Evolutionary conservation across 805 yeast species (phyloP), one percentile per base, ranked within the genome.

Genomic region (Ogataea trehaloabstinens): DNA sequence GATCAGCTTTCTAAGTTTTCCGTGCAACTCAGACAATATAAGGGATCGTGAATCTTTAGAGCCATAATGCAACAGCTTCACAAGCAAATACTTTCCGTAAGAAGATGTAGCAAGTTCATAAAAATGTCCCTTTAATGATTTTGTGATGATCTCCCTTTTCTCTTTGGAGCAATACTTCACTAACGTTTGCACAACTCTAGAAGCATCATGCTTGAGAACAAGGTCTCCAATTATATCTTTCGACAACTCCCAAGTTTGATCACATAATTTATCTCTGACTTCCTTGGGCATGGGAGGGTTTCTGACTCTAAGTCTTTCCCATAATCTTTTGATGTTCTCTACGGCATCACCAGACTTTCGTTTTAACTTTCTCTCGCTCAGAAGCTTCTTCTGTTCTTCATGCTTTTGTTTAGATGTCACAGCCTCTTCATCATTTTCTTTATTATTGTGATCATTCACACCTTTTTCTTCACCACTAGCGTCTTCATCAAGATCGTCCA

Each of bases 161-260:
- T 80, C 86, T 56, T 82, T 86, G 27, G 84, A 70, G 10, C 93
- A 81, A 60, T 85, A 88, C 62, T 91, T 91, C 45, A 91, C 82
- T 50, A 91, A 74, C 2, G 97, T 89, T 66, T 91, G 99, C 29
- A 91, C 95, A 40, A 91, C 91, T 68, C 99, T 78, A 18, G 96
- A 87, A 7, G 97, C 91, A 70, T 91, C 98, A 60, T 91, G 99
- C 69, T 93, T 89, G 67, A 91, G 63, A 24, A 91, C 96, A 49
- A 91, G 73, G 54, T 91, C 97, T 46, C 77, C 76, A 40, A 89
- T 74, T 37, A 81, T 79, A 54, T 83, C 88, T 53, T 84, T 78
- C 35, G 95, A 71, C 44, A 87, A 72, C 18, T 74, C 81, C 96
- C 96, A 90, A 31, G 86, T 80, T 64, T 90, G 91, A 52, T 83